These are phyloP conservation scores for Sphagnum magellanicum DNA, from an alignment of 228 moss, liverwort and hornwort genomes.

Conservation along the genomic window DNA sequence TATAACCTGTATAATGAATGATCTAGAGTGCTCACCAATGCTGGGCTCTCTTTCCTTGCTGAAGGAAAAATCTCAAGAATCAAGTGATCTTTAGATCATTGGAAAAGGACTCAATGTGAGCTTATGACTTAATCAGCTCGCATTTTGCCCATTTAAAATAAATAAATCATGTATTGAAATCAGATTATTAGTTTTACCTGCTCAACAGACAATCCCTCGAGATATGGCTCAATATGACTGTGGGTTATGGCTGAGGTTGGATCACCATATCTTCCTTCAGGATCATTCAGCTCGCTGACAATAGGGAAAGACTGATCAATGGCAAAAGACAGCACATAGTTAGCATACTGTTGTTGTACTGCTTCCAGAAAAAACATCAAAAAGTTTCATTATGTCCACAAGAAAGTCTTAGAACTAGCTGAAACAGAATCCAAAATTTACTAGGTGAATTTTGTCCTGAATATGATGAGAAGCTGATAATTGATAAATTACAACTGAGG, in stretches of 20 bases:
- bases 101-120: background rate
- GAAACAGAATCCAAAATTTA: no score
- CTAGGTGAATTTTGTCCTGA: no score
- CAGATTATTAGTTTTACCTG: constrained; percentile 17
- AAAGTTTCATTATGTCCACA: no score
- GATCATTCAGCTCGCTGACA: constrained; percentile 9
- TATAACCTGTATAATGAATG: background rate
- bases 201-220: constrained; percentile 1
- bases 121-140: background rate
- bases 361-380: no score
- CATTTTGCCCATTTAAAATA: background rate
- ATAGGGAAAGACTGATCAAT: constrained; percentile 14
- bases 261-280: constrained; percentile 4
- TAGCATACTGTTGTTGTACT: background rate
- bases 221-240: constrained; percentile 7
- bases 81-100: background rate
- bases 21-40: background rate
- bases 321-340: background rate
- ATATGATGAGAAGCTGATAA: no score
- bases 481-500: no score
- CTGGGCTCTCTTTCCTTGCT: background rate
- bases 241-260: constrained; percentile 22
- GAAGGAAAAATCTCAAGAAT: background rate
- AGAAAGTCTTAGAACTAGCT: no score
- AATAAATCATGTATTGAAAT: no score